phyloP scores from a whole-genome alignment of 1,284 basidiomycete genomes.

The Tilletia indica region DNA sequence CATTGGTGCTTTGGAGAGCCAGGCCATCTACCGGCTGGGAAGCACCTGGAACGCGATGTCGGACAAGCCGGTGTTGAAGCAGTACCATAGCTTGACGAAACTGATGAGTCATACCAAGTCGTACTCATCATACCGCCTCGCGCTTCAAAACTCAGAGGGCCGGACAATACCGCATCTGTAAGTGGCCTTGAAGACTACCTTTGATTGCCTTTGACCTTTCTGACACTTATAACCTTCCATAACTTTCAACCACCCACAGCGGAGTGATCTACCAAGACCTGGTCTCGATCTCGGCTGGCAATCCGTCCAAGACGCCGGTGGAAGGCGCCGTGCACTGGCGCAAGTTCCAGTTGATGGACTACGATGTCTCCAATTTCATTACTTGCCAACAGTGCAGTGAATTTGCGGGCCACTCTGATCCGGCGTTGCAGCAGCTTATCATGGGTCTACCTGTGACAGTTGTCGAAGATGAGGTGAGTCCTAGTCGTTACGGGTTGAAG shows the following conservation, averaged over 20 bases:
- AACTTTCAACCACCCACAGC: not conserved
- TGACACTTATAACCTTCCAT: not conserved
- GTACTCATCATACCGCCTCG: constrained; percentile 45
- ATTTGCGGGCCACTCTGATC: constrained; percentile 22
- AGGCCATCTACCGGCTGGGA: constrained; percentile 43
- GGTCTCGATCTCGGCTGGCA: constrained; percentile 47
- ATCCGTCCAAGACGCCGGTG: constrained; percentile 33
- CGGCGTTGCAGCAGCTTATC: constrained; percentile 34
- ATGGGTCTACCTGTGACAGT: constrained; percentile 33
- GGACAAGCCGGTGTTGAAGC: constrained; percentile 42
- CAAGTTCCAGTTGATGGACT: constrained; percentile 49
- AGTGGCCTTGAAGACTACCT: not conserved
- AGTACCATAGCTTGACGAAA: constrained; percentile 37
- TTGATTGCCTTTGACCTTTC: not conserved
- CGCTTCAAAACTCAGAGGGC: constrained; percentile 43
- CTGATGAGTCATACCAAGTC: constrained; percentile 45
- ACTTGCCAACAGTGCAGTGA: constrained; percentile 43
- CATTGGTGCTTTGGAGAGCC: constrained; percentile 44
- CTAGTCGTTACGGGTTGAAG: too few relatives aligned
- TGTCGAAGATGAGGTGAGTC: constrained; percentile 41
- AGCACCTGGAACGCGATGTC: constrained; percentile 42
- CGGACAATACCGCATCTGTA: constrained; percentile 46
- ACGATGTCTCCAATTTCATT: constrained; percentile 45
- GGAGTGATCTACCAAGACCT: constrained; percentile 51
- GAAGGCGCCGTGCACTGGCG: constrained; percentile 49